Percentiles rank a stretch among this genome's conserved stretches.
phyloP scores from a whole-genome alignment of 2,329 filamentous ascomycete species.

The Acephala macrosclerotiorum region DNA sequence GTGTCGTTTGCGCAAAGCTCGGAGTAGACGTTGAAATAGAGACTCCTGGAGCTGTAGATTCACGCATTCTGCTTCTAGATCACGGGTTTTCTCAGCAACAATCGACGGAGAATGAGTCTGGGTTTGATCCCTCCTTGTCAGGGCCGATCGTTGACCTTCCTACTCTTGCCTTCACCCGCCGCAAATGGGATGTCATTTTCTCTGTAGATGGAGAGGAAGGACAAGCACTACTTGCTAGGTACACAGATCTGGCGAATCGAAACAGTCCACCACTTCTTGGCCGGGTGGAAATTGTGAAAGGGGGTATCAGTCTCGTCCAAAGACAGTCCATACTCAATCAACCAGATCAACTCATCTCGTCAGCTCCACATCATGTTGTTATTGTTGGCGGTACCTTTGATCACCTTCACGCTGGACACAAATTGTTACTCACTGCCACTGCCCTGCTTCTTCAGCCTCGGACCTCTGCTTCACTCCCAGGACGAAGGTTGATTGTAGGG shows the following conservation, averaged over 20 bases:
- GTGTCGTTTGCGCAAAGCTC: constrained; percentile 70
- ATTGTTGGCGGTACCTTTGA: constrained; percentile 96
- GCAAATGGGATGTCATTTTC: constrained; percentile 71
- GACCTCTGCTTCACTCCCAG: constrained; percentile 43
- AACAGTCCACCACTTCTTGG: constrained; percentile 56
- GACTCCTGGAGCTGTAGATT: constrained; percentile 76
- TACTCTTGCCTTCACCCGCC: constrained; percentile 59
- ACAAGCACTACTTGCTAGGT: constrained; percentile 61
- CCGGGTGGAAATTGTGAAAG: constrained; percentile 59
- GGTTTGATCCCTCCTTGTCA: constrained; percentile 42
- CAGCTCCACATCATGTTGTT: constrained; percentile 62
- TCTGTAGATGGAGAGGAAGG: constrained; percentile 71
- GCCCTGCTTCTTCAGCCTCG: constrained; percentile 71
- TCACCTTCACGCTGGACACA: constrained; percentile 93
- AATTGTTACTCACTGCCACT: constrained; percentile 91
- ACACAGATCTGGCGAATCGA: constrained; percentile 55
- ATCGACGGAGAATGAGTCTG: constrained; percentile 54
- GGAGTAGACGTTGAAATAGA: constrained; percentile 65
- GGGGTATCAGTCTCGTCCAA: constrained; percentile 57
- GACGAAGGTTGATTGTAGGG: constrained; percentile 76
- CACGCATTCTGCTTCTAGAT: constrained; percentile 76
- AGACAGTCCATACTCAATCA: constrained; percentile 7
- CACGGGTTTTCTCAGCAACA: constrained; percentile 54
- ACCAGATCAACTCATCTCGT: constrained; percentile 18
- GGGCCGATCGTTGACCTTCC: constrained; percentile 52